phyloP scores from a whole-genome alignment of 441 rosid genomes.

The Pelargonium myrrhifolium region DNA sequence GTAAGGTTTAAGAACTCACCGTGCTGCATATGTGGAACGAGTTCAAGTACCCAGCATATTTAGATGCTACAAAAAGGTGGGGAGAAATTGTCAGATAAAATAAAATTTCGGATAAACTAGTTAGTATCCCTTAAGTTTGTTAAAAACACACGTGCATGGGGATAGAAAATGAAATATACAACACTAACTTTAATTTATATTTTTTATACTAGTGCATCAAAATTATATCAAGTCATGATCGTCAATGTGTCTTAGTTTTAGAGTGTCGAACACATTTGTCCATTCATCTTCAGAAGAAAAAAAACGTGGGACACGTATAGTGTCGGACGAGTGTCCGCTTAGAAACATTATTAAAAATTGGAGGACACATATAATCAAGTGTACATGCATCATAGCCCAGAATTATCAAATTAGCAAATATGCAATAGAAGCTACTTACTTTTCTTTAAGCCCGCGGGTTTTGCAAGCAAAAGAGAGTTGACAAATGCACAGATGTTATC shows the following conservation, averaged over 20 bases:
- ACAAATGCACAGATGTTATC: constrained; percentile 89
- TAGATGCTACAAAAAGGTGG: constrained; percentile 62
- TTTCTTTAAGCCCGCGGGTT: constrained; percentile 92
- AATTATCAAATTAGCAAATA: background rate
- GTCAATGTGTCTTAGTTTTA: too few relatives aligned
- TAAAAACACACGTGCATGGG: too few relatives aligned
- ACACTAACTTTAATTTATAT: too few relatives aligned
- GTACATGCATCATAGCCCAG: background rate
- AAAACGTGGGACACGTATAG: too few relatives aligned
- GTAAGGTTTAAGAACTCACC: constrained; percentile 36
- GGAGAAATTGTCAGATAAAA: background rate
- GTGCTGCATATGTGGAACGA: constrained; percentile 88
- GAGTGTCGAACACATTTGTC: too few relatives aligned
- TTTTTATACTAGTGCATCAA: too few relatives aligned
- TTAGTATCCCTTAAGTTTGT: too few relatives aligned
- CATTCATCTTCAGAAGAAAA: too few relatives aligned
- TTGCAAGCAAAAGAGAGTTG: constrained; percentile 83
- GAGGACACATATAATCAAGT: background rate
- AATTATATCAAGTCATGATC: too few relatives aligned
- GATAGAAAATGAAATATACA: too few relatives aligned
- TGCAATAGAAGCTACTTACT: constrained; percentile 37
- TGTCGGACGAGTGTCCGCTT: too few relatives aligned
- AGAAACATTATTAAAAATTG: too few relatives aligned
- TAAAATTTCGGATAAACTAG: background rate
- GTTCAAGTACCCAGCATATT: constrained; percentile 88